Percentiles rank a stretch among this genome's conserved stretches.
These are phyloP conservation scores for Hymenoscyphus infarciens DNA, from an alignment of 2,329 filamentous ascomycete species.

Conservation along the genomic window DNA sequence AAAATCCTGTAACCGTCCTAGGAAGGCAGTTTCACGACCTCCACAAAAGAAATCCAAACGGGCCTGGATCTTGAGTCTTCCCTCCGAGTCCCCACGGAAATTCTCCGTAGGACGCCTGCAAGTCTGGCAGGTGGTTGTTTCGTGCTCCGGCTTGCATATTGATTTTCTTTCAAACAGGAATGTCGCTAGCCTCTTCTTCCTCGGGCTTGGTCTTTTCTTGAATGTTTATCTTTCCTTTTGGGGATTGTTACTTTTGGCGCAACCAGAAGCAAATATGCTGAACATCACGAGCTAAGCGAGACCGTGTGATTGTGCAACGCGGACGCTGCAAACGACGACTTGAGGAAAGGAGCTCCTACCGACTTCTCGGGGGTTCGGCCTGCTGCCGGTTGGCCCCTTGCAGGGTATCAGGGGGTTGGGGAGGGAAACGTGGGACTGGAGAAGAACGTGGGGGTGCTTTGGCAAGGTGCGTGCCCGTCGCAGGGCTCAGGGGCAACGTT, in stretches of 20 bases:
- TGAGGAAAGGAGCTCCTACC: slow-evolving; percentile 2
- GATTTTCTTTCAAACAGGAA: background rate
- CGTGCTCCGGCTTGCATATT: background rate
- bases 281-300: background rate
- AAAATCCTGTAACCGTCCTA: background rate
- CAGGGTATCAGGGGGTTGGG: background rate
- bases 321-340: background rate
- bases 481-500: slow-evolving; percentile 14
- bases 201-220: background rate
- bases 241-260: background rate
- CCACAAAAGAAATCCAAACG: background rate
- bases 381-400: slow-evolving; percentile 2
- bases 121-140: background rate
- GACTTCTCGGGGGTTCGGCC: slow-evolving; percentile 4
- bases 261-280: background rate
- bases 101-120: background rate
- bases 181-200: background rate
- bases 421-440: background rate
- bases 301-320: background rate
- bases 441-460: slow-evolving; percentile 9
- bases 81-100: background rate
- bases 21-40: background rate
- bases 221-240: background rate
- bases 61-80: background rate
- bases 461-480: background rate